Evolutionary conservation across 73 alveolate species (phyloP).

Genomic region (Symbiodinium natans): DNA sequence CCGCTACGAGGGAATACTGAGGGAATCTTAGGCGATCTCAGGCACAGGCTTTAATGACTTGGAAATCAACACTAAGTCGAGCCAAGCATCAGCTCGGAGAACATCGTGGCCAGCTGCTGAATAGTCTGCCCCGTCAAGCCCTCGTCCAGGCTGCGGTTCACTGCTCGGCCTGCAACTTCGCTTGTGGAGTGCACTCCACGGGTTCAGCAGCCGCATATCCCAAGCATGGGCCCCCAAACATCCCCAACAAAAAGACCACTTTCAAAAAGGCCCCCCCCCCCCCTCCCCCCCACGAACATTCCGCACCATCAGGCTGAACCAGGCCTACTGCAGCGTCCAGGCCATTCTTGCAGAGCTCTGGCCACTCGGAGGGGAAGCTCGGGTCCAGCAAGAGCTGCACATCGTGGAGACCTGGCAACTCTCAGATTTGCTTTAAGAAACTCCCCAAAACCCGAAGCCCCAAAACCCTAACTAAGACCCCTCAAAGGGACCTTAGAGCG

Average conservation of each 20-base stretch:
- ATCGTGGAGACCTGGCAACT: not conserved
- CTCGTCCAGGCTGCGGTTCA: not conserved
- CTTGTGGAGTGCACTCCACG: not conserved
- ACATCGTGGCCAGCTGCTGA: slow-evolving; percentile 12
- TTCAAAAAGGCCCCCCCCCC: not conserved
- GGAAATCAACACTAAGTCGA: not conserved
- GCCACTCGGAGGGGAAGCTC: not conserved
- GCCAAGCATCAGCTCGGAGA: not conserved
- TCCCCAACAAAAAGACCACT: not conserved
- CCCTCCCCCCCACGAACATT: not conserved
- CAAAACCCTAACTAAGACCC: not conserved
- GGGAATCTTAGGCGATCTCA: no score
- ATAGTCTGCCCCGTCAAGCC: slow-evolving; percentile 11
- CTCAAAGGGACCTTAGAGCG: not conserved
- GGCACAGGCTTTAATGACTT: not conserved
- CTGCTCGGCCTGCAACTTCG: not conserved
- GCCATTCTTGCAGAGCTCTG: not conserved
- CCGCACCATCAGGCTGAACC: no score
- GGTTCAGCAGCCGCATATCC: not conserved
- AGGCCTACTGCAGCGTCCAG: not conserved
- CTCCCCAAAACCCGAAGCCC: not conserved
- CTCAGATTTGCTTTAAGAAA: no score
- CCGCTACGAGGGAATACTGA: no score
- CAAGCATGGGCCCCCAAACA: not conserved
- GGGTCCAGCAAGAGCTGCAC: not conserved